Evolutionary conservation across 495 filamentous ascomycete genomes (phyloP), one percentile per base, ranked within the genome.

Genomic region (Lentithecium fluviatile): DNA sequence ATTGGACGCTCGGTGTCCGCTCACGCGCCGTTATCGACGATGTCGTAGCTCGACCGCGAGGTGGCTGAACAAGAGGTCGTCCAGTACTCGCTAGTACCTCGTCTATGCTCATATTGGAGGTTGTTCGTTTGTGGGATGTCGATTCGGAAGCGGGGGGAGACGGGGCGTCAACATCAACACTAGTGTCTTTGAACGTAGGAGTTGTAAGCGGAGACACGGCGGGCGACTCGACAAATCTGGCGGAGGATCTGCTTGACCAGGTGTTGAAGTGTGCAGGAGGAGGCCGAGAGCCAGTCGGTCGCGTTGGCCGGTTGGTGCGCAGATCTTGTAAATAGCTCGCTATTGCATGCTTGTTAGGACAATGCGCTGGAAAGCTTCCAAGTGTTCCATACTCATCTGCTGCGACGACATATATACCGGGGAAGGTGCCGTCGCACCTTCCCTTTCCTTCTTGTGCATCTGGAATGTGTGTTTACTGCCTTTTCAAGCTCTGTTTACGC

Each of bases 371-470:
- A 68, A 60, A 60, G 64, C 60, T 71, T 71, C 70, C 66, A 55
- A 67, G 68, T 13, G 45, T 67, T 52, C 37, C 83, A 79, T 77
- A 96, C 91, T 88, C 72, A 95, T 86, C 75, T 96, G 90, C 45
- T 92, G 85, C 70, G 84, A 84, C 36, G 85, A 84, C 91, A 96
- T 96, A 76, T 89, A 95, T 38, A 83, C 80, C 23, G 88, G 86
- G 37, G 85, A 85, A 21, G 89, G 86, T 61, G 87, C 47, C 45
- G 51, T 32, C 8, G 60, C 48, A 26, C 60, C 52, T 29, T 73
- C 72, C 58, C 58, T 67, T 50, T 66, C 65, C 38, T 65, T 69
- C 32, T 65, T 66, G 67, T 60, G 57, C 67, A 70, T 69, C 52
- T 46, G 65, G 52, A 68, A 52, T 60, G 56, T 21, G 40, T 61